Conservation (phyloP, 2,329 filamentous ascomycete genomes). For the Fusarium drepaniforme region DNA sequence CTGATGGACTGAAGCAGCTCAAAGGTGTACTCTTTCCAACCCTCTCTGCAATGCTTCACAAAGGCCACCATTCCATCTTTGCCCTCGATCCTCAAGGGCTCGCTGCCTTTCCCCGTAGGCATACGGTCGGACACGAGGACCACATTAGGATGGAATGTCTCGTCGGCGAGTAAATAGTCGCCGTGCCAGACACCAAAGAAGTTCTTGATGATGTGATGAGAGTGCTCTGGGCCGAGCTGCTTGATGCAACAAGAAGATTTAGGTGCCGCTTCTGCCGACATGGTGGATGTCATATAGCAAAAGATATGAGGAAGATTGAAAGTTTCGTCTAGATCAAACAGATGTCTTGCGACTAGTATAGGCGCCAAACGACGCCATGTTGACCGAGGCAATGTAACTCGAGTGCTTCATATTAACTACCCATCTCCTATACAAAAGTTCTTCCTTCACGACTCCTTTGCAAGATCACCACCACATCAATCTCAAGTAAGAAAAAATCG, state of each 20-base stretch:
- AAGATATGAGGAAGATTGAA: not conserved
- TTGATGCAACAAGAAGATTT: not conserved
- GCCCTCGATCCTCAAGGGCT: not conserved
- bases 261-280: not conserved
- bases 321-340: not conserved
- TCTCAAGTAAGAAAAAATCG: not conserved
- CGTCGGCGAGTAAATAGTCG: not conserved
- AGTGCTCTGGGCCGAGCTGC: not conserved
- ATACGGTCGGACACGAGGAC: fast-evolving
- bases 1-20: not conserved
- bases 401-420: not conserved
- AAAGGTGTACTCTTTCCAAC: not conserved
- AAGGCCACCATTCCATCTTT: not conserved
- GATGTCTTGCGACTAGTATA: not conserved
- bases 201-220: not conserved
- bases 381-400: not conserved
- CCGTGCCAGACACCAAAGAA: not conserved
- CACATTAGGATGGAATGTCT: not conserved
- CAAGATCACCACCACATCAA: not conserved
- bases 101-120: not conserved
- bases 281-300: not conserved
- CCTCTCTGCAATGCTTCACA: not conserved
- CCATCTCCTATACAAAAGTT: not conserved
- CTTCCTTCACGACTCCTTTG: not conserved
- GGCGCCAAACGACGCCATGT: not conserved